Base-by-base conservation (phyloP, 1,139 yeast species). In the Nakaseomyces delphensis region DNA sequence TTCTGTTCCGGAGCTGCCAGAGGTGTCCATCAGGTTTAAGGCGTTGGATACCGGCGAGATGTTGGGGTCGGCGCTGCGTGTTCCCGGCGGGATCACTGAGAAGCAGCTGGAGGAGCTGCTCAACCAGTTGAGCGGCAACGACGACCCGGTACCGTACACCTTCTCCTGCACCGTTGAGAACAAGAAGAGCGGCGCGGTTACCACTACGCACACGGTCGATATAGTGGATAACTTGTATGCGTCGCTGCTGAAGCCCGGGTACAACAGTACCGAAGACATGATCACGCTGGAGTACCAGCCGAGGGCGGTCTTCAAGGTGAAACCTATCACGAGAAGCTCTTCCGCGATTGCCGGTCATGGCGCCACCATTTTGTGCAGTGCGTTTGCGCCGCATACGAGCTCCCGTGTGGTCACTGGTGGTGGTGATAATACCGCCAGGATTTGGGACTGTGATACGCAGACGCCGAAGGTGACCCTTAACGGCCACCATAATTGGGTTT, bases 291-390 rank as follows among this genome's bases (percentile, higher is more conserved):
- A 89, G 3, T 91, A 83, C 62, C 87, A 96, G 0, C 99, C 99
- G 27, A 73, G 95, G 49, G 96, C 98, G 0, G 83, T 91, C 3
- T 91, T 93, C 68, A 86, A 85, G 57, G 99, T 91, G 9, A 79
- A 76, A 52, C 89, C 96, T 3, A 85, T 91, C 16, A 86, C 97
- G 1, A 70, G 98, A 55, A 81, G 96, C 4, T 81, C 89, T 11
- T 87, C 95, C 9, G 89, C 96, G 1, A 89, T 91, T 44, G 77
- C 95, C 1, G 98, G 98, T 4, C 99, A 91, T 59, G 95, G 96
- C 1, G 77, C 95, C 3, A 89, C 97, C 0, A 86, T 91, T 47
- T 69, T 91, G 51, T 85, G 96, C 46, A 83, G 93, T 39, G 91
- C 84, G 51, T 91, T 93, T 71, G 94, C 98, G 1, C 98, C 98